Conservation (phyloP, 176 grass and related monocot genomes). For the Phoenix dactylifera region DNA sequence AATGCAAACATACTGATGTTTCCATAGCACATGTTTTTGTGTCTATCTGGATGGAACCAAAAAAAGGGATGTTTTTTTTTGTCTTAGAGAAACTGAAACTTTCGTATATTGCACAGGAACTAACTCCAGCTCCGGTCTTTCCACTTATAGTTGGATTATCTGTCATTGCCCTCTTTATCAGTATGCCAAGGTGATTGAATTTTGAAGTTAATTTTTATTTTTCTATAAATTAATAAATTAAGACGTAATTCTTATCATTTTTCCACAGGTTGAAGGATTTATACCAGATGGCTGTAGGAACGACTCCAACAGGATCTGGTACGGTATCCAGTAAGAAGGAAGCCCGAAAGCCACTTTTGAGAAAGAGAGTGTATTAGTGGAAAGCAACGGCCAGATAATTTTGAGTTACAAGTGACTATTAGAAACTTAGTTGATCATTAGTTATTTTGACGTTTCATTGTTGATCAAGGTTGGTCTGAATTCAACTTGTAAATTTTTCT, state of each 20-base stretch:
- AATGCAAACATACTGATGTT: no score
- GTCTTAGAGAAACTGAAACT: neutral
- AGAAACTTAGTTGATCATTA: no score
- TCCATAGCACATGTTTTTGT: no score
- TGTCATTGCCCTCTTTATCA: constrained; percentile 62
- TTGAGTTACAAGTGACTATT: no score
- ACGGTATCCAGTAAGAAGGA: constrained; percentile 44
- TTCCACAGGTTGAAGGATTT: constrained; percentile 70
- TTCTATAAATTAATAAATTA: no score
- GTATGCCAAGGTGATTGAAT: constrained; percentile 76
- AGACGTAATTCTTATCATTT: neutral
- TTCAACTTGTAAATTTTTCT: no score
- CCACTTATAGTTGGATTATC: constrained; percentile 76
- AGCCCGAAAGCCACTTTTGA: constrained; percentile 49
- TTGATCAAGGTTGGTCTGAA: no score
- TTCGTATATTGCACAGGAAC: constrained; percentile 8
- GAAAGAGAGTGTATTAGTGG: constrained; percentile 54
- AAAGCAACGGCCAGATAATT: no score
- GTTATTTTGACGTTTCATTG: no score
- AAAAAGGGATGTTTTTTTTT: no score
- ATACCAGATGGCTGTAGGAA: constrained; percentile 60
- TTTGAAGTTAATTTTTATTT: constrained; percentile 2
- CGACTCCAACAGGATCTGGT: constrained; percentile 43
- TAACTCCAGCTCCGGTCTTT: constrained; percentile 55
- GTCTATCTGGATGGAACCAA: no score